Evolutionary conservation across 2,329 filamentous ascomycete species (phyloP).

Genomic region (Aaosphaeria arxii): DNA sequence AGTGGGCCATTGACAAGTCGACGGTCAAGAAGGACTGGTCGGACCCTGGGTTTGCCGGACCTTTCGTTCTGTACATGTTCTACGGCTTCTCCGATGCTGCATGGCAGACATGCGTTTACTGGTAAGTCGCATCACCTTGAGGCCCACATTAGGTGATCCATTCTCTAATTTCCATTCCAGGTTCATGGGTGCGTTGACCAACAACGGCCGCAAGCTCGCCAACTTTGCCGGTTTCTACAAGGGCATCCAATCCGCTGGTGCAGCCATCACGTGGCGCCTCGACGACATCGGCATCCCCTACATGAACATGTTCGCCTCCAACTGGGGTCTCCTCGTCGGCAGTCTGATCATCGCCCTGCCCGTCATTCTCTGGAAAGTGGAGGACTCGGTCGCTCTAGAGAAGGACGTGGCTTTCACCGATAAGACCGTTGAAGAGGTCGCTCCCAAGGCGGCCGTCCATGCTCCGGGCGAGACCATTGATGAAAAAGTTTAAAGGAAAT

Average conservation of each 20-base stretch:
- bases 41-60: constrained; percentile 65
- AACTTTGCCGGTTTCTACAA: constrained; percentile 93
- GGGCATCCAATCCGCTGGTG: constrained; percentile 83
- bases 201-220: constrained; percentile 87
- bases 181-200: constrained; percentile 91
- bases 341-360: constrained; percentile 75
- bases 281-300: constrained; percentile 60
- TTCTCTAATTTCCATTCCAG: constrained; percentile 36
- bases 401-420: constrained; percentile 83
- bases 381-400: constrained; percentile 76
- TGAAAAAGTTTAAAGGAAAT: constrained; percentile 24
- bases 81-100: constrained; percentile 86
- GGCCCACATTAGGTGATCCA: not conserved
- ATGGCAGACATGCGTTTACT: constrained; percentile 90
- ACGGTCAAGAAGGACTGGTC: constrained; percentile 62
- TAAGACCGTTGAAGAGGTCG: constrained; percentile 73
- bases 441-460: constrained; percentile 21
- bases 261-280: constrained; percentile 71
- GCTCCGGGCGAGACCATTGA: constrained; percentile 9
- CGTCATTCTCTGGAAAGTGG: constrained; percentile 74
- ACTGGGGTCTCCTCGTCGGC: constrained; percentile 74
- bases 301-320: constrained; percentile 68
- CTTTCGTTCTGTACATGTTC: constrained; percentile 87
- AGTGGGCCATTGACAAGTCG: constrained; percentile 19
- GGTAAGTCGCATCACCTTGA: constrained; percentile 47